Percentiles rank a stretch among this genome's conserved stretches.
Evolutionary conservation across 495 filamentous ascomycete genomes (phyloP).

Genomic region (Penicillium angulare): DNA sequence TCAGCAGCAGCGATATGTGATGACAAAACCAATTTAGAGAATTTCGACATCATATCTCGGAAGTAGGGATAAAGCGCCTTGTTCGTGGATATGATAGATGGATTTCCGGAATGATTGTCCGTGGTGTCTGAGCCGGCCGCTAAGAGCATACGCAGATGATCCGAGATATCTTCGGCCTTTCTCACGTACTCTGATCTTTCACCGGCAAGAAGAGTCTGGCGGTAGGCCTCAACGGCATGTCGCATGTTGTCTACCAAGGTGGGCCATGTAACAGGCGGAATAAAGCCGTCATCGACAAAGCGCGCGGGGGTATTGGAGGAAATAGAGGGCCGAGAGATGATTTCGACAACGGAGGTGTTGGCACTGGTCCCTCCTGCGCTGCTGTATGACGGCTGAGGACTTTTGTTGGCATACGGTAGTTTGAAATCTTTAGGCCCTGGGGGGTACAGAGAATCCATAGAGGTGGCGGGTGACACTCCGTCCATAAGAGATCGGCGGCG

Average conservation of each 20-base stretch:
- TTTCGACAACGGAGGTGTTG: slow-evolving; percentile 37
- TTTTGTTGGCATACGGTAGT: slow-evolving; percentile 16
- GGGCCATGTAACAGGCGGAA: slow-evolving; percentile 80
- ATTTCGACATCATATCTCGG: slow-evolving; percentile 98
- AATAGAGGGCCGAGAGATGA: slow-evolving; percentile 44
- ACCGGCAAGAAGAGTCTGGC: slow-evolving; percentile 75
- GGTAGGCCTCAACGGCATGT: slow-evolving; percentile 79
- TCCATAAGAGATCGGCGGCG: slow-evolving; percentile 67
- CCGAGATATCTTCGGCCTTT: slow-evolving; percentile 93
- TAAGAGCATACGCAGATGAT: slow-evolving; percentile 89
- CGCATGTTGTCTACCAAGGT: slow-evolving; percentile 88
- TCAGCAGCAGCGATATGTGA: slow-evolving; percentile 98
- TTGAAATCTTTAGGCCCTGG: slow-evolving; percentile 33
- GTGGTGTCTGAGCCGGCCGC: slow-evolving; percentile 94
- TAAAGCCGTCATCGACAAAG: slow-evolving; percentile 80
- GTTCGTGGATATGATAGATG: slow-evolving; percentile 98
- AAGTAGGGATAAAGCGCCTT: slow-evolving; percentile 96
- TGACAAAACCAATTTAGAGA: slow-evolving; percentile 95
- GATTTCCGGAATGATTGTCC: slow-evolving; percentile 97
- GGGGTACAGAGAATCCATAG: slow-evolving; percentile 81
- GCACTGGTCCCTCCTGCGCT: slow-evolving; percentile 26
- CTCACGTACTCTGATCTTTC: slow-evolving; percentile 87
- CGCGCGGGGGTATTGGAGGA: slow-evolving; percentile 68
- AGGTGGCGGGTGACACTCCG: slow-evolving; percentile 82
- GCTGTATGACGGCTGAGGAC: slow-evolving; percentile 24